phyloP scores from a whole-genome alignment of 2,329 filamentous ascomycete genomes.

The Botryosphaeria dothidea region DNA sequence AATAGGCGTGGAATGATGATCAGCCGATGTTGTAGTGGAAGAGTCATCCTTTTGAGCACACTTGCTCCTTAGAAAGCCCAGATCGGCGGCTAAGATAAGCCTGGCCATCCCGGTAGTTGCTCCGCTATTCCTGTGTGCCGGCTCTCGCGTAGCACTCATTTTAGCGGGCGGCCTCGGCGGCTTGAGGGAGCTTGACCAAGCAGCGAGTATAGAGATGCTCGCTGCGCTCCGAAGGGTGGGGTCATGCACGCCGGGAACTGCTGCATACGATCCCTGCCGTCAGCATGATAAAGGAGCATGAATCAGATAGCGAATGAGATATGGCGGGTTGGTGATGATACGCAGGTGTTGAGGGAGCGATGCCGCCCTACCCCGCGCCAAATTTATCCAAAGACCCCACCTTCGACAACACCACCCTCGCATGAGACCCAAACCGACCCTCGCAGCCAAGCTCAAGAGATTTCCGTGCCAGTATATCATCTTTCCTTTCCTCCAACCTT shows the following conservation, averaged over 20 bases:
- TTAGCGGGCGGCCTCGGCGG: not conserved
- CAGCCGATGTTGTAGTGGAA: slow-evolving; percentile 9
- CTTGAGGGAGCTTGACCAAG: not conserved
- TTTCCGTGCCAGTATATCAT: not conserved
- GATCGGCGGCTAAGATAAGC: slow-evolving; percentile 4
- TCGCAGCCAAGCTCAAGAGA: not conserved
- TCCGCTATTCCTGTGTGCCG: not conserved
- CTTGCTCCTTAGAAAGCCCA: not conserved
- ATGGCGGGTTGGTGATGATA: not conserved
- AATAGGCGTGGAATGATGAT: slow-evolving; percentile 10
- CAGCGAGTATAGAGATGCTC: not conserved
- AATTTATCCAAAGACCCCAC: not conserved
- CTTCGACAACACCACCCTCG: slow-evolving; percentile 5
- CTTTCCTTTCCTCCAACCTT: not conserved
- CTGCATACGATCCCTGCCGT: not conserved
- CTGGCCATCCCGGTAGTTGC: not conserved
- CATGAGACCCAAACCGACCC: not conserved
- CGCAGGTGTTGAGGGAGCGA: not conserved
- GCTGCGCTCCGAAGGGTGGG: not conserved
- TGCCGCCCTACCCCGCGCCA: slow-evolving; percentile 4
- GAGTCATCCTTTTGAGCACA: slow-evolving; percentile 8
- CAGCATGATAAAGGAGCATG: not conserved
- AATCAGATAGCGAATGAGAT: not conserved
- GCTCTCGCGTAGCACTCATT: not conserved
- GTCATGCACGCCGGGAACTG: not conserved